phyloP scores from a whole-genome alignment of 352 stramenopile species.

The Globisporangium viniferum region DNA sequence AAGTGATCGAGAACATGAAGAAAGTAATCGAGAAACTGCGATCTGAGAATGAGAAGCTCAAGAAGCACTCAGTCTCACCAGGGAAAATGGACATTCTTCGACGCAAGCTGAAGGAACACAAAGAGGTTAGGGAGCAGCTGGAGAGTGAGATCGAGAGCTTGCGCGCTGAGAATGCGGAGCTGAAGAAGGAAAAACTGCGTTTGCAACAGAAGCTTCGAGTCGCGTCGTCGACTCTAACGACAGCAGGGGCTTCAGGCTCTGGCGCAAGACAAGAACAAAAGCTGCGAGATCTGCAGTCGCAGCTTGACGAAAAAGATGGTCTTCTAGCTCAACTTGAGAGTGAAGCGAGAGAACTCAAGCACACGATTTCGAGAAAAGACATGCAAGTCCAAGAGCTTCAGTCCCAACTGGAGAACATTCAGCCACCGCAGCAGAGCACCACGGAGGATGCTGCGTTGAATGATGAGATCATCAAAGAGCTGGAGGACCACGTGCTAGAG shows the following conservation, averaged over 20 bases:
- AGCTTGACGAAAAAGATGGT: conserved; percentile 25
- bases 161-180: conserved; percentile 29
- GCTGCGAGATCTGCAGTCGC: conserved; percentile 17
- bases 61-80: conserved; percentile 34
- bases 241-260: conserved; percentile 4
- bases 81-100: conserved; percentile 42
- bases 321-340: conserved; percentile 1
- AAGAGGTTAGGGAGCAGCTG: conserved; percentile 37
- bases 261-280: conserved; percentile 21
- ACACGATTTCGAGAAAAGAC: neutral
- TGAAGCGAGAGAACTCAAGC: neutral
- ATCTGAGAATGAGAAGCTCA: conserved; percentile 63
- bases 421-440: neutral
- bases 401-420: neutral
- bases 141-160: conserved; percentile 40
- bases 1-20: conserved; percentile 83
- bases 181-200: conserved; percentile 62
- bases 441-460: conserved; percentile 3
- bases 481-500: conserved; percentile 15
- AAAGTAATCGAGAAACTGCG: conserved; percentile 78
- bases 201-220: conserved; percentile 64
- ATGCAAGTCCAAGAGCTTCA: conserved; percentile 32
- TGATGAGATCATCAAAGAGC: conserved; percentile 6
- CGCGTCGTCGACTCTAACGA: conserved; percentile 26
- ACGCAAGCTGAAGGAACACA: conserved; percentile 44